phyloP scores from a whole-genome alignment of 2,329 filamentous ascomycete genomes.

The Trichophyton verrucosum region DNA sequence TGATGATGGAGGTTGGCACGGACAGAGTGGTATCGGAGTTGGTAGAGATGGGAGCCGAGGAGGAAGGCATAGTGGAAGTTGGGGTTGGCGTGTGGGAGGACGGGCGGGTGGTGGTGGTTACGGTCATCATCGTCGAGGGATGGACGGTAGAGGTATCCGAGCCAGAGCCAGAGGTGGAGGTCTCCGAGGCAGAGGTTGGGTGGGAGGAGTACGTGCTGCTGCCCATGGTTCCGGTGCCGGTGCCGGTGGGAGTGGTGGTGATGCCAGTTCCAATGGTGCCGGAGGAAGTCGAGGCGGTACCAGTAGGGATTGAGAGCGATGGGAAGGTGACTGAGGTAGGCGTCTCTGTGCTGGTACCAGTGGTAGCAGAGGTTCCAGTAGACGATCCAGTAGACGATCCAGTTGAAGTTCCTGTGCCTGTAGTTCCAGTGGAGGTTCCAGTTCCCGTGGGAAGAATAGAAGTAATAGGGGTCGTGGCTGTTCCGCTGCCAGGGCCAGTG shows the following conservation, averaged over 20 bases:
- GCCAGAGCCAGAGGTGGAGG: background rate
- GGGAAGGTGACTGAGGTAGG: slow-evolving; percentile 4
- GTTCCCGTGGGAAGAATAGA: no score
- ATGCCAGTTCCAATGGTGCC: background rate
- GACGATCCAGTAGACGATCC: background rate
- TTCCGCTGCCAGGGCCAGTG: background rate
- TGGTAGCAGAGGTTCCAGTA: background rate
- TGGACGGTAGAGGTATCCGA: background rate
- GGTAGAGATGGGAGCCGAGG: slow-evolving; percentile 7
- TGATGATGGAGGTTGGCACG: slow-evolving; percentile 15
- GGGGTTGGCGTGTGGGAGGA: slow-evolving; percentile 3
- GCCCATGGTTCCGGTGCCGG: slow-evolving; percentile 5
- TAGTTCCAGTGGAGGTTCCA: background rate
- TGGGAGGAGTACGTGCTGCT: background rate
- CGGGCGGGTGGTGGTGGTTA: slow-evolving; percentile 2
- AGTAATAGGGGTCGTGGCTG: background rate
- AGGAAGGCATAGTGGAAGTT: slow-evolving; percentile 1
- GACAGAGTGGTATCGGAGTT: slow-evolving; percentile 12
- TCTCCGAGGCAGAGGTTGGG: slow-evolving; percentile 1
- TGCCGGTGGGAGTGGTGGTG: background rate
- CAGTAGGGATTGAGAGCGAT: slow-evolving; percentile 5
- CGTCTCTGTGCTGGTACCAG: background rate
- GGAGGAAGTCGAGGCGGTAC: background rate
- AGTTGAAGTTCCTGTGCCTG: background rate
- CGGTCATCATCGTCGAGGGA: background rate